Evolutionary conservation across 306 rosid species (phyloP), one percentile per base, ranked within the genome.

Genomic region (Ceratonia siliqua): DNA sequence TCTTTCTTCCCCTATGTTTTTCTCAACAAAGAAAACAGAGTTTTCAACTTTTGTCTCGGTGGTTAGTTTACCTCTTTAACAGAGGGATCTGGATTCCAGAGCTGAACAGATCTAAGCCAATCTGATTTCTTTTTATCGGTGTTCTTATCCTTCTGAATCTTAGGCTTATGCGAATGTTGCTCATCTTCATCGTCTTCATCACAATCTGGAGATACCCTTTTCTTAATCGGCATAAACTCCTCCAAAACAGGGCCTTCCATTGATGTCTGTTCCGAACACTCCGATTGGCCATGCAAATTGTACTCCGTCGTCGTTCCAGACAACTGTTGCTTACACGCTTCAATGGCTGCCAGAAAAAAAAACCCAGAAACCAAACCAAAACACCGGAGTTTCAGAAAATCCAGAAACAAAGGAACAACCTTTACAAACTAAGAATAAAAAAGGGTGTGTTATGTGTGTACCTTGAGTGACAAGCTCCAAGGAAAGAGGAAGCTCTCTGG

Each of bases 21-120:
- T 36, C 48, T 21, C 38, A 18, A 7, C 11, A 15, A 3, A n/a
- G n/a, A n/a, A n/a, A n/a, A n/a, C n/a, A n/a, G n/a, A n/a, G n/a
- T n/a, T n/a, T n/a, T n/a, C n/a, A n/a, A n/a, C n/a, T n/a, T n/a
- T n/a, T n/a, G n/a, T n/a, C n/a, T n/a, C n/a, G n/a, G n/a, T n/a
- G n/a, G n/a, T n/a, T n/a, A n/a, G 61, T 64, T 75, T 82, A 94
- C 98, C 92, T 88, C 88, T 38, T 79, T 79, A 20, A 74, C 57
- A 28, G 84, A 79, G 61, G 89, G 82, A 83, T 87, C 90, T 76
- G 95, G 83, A 61, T 87, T 90, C 97, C 98, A 91, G 8, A 91
- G 79, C 87, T 89, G 98, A 79, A 87, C 94, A 52, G 98, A 94
- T 83, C 91, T 88, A 68, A 94, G 97, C 98, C 98, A 94, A 63